Evolutionary conservation across 2,329 filamentous ascomycete species (phyloP).

Genomic region (Pseudogymnoascus sp.): DNA sequence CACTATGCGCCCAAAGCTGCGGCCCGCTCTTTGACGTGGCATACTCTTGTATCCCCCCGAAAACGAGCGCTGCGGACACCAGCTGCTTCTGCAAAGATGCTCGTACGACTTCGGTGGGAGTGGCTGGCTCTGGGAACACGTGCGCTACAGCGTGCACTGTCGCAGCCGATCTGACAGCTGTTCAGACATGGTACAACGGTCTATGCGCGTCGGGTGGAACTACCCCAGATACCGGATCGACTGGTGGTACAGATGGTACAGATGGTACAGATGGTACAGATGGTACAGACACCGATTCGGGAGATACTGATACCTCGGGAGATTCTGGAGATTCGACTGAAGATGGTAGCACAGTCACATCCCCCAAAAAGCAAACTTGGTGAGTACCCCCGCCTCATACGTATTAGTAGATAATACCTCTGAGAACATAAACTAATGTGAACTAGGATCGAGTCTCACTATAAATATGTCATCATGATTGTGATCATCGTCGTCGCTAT

Average conservation of each 20-base stretch:
- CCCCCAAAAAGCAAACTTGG: not conserved
- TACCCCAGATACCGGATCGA: not conserved
- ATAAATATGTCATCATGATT: conserved; percentile 75
- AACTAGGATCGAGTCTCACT: conserved; percentile 59
- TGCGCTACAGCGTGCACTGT: not conserved
- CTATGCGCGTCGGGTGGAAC: conserved; percentile 48
- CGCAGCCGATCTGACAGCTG: conserved; percentile 42
- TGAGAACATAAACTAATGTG: not conserved
- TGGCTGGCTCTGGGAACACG: not conserved
- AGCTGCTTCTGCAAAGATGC: conserved; percentile 66
- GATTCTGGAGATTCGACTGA: not conserved
- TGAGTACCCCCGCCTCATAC: not conserved
- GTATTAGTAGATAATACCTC: conserved; percentile 4
- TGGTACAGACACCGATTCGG: not conserved
- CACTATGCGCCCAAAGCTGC: conserved; percentile 53
- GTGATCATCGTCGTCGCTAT: conserved; percentile 66
- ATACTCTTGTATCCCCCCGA: conserved; percentile 58
- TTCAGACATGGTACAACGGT: conserved; percentile 62
- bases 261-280: too few relatives aligned
- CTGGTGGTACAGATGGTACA: not conserved
- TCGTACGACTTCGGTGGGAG: not conserved
- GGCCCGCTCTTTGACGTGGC: conserved; percentile 61
- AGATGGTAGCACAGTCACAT: conserved; percentile 7
- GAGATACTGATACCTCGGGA: not conserved
- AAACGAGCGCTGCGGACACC: conserved; percentile 45